phyloP scores from a whole-genome alignment of 306 rosid genomes.

The Casuarina glauca region DNA sequence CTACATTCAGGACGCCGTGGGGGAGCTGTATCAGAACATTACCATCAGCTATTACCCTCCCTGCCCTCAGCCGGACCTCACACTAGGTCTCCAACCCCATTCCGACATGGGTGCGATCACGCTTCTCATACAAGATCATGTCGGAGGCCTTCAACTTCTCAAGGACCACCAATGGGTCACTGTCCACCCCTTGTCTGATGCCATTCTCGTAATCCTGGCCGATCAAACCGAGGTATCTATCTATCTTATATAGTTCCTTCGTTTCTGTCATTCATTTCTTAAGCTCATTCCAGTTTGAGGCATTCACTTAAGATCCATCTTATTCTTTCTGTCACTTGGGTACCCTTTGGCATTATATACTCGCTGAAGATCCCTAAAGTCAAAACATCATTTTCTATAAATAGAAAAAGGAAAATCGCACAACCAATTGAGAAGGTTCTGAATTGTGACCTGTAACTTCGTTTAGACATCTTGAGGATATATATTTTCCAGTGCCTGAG shows the following conservation, averaged over 20 bases:
- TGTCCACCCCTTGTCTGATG: constrained; percentile 58
- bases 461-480: too few relatives aligned
- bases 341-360: too few relatives aligned
- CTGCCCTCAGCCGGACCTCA: constrained; percentile 86
- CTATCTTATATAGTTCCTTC: not conserved
- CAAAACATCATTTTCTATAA: too few relatives aligned
- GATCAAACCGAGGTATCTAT: constrained; percentile 88
- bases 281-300: too few relatives aligned
- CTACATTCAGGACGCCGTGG: constrained; percentile 64
- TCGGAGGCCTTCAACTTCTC: constrained; percentile 78
- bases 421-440: too few relatives aligned
- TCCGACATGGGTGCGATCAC: constrained; percentile 86
- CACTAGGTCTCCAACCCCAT: constrained; percentile 86
- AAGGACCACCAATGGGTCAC: constrained; percentile 61
- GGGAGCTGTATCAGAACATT: constrained; percentile 73
- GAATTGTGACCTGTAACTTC: too few relatives aligned
- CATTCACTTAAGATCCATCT: too few relatives aligned
- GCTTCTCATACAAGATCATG: constrained; percentile 79
- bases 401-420: too few relatives aligned
- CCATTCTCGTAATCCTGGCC: constrained; percentile 76
- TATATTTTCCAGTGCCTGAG: too few relatives aligned
- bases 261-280: not conserved
- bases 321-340: too few relatives aligned
- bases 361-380: too few relatives aligned
- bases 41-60: constrained; percentile 88